Evolutionary conservation across 805 yeast genomes (phyloP), one percentile per base, ranked within the genome.

Genomic region (Saturnispora dispora): DNA sequence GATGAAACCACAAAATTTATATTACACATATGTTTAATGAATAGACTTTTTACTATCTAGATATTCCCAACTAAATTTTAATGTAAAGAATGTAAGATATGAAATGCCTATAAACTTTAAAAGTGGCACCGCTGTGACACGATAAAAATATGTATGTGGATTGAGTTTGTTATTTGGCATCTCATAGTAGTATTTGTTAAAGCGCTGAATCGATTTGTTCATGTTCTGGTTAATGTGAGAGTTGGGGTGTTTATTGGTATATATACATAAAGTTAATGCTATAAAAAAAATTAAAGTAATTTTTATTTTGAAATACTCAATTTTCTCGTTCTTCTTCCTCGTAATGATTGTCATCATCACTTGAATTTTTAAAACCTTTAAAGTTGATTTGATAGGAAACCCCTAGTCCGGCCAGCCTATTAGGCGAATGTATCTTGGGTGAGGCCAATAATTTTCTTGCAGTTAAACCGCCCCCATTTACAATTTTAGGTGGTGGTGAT

Each of bases 41-140:
- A 46, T 46, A 46, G 37, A 46, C 48, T 46, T 32, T 33, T 27
- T 28, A 20, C n/a, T 13, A 42, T 49, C 44, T 11, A 49, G 37
- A 25, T 44, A 36, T 22, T 27, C 28, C 80, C 77, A 74, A 8
- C 72, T 55, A 45, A 68, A 75, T n/a, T 61, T 60, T 57, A 79
- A 54, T 0, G 73, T 62, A 54, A 75, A 78, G 54, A 74, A 79
- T 0, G 80, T 72, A 2, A 64, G 71, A 47, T 76, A 67, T 5
- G 79, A 72, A 7, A 75, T 50, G 0, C 64, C 65, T 33, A 77
- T 61, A 17, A 76, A 71, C 53, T 75, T 78, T 4, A 71, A 51
- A 45, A 74, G 66, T 1, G 83, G 82, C 23, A 60, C 64, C 1
- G 73, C 76, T 56, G 75, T 72, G 36, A 70, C 71, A 53, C 71